Evolutionary conservation across 495 filamentous ascomycete species (phyloP), one percentile per base, ranked within the genome.

Genomic region (Penicillium malachiteum): DNA sequence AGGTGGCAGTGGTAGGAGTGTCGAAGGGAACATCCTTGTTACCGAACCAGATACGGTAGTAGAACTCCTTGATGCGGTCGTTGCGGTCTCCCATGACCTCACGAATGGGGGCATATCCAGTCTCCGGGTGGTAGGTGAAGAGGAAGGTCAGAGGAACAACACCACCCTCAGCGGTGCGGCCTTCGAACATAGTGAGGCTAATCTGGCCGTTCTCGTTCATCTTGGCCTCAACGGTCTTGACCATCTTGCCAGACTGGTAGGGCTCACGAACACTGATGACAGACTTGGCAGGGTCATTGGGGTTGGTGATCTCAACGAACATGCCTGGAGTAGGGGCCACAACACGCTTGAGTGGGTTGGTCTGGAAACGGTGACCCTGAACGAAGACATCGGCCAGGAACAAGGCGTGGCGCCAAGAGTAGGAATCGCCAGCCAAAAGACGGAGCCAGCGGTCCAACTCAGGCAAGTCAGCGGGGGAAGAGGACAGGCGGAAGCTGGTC

Each of bases 51-150:
- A 93, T 84, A 33, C 85, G 84, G 81, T 95, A 96, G 80, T 98
- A 98, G 70, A 97, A 98, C 72, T 94, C 85, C 75, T 96, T 97
- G 80, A 98, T 96, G 48, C 90, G 85, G 63, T 96, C 90, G 63
- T 97, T 97, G 68, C 94, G 90, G 54, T 79, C 87, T 48, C 92
- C 82, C 92, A 97, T 97, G 48, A 97, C 87, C 69, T 98, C 94
- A 46, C 87, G 85, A 60, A 98, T 95, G 6, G 94, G 94, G 13
- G 94, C 93, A 67, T 95, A 97, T 30, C 94, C 94, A 38, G 88
- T 85, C 71, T 96, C 92, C 1, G 94, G 95, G 63, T 90, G 89
- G 68, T 97, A 98, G 1, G 83, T 90, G 77, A 97, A 97, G 53
- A 83, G 80, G 54, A 98, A 83, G 8, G 88, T 87, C 51, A 98